Conservation (phyloP, 345 rosid genomes). For the Lepidium didymum region DNA sequence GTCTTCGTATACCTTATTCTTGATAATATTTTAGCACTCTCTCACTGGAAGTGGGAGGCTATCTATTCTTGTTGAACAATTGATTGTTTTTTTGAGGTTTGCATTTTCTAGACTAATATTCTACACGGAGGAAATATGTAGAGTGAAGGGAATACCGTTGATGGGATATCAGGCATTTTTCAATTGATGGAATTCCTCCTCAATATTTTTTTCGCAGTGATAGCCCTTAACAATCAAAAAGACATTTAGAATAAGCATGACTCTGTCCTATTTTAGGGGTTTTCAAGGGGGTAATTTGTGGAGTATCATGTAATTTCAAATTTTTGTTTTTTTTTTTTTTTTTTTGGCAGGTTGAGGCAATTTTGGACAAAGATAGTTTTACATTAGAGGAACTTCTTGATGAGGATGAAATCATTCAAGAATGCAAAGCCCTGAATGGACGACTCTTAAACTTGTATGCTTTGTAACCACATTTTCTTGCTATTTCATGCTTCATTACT, state of each 20-base stretch:
- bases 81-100: not conserved
- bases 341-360: conserved; percentile 88
- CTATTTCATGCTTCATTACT: conserved; percentile 1
- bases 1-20: not conserved
- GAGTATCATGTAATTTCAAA: not conserved
- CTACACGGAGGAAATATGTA: not conserved
- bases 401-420: conserved; percentile 96
- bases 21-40: not conserved
- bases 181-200: not conserved
- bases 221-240: not conserved
- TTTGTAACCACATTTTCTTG: conserved; percentile 3
- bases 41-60: not conserved
- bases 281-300: not conserved
- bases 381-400: conserved; percentile 92
- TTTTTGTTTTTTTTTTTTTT: not conserved
- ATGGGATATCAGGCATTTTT: not conserved
- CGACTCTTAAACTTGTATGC: conserved; percentile 85
- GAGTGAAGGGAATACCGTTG: not conserved
- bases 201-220: not conserved
- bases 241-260: not conserved
- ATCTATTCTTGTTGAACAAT: not conserved
- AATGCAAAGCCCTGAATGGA: conserved; percentile 85
- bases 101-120: not conserved
- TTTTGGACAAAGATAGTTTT: conserved; percentile 79
- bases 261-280: not conserved